Evolutionary conservation across 768 basidiomycete genomes (phyloP).

Genomic region (Phaeolepiota aurea): DNA sequence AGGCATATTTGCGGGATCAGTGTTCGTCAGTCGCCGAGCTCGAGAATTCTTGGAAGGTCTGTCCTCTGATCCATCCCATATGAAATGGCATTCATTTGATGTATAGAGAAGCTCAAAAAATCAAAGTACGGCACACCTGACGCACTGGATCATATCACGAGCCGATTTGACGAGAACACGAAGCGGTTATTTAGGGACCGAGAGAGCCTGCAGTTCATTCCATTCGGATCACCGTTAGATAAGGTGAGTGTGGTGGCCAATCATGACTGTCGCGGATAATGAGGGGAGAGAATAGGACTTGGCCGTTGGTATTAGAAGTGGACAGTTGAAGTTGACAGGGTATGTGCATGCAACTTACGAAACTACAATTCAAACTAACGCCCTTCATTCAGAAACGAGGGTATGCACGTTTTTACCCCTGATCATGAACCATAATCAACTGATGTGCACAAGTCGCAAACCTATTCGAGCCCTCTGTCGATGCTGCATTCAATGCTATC

Average conservation of each 20-base stretch:
- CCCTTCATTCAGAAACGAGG: constrained; percentile 23
- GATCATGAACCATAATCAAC: not conserved
- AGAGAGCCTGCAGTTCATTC: constrained; percentile 61
- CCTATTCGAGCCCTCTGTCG: constrained; percentile 72
- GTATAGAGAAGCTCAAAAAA: constrained; percentile 58
- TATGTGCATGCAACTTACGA: no score
- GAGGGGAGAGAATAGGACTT: constrained; percentile 25
- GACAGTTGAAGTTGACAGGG: constrained; percentile 68
- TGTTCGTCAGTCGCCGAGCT: constrained; percentile 73
- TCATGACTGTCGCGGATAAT: no score
- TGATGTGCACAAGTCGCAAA: constrained; percentile 44
- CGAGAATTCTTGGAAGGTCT: constrained; percentile 64
- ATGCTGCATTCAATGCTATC: constrained; percentile 63
- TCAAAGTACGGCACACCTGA: constrained; percentile 69
- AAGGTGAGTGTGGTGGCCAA: constrained; percentile 30
- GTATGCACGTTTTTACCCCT: constrained; percentile 8
- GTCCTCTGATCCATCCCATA: constrained; percentile 5
- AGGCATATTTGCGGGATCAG: constrained; percentile 78
- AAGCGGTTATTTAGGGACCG: constrained; percentile 70
- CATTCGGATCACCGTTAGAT: constrained; percentile 72
- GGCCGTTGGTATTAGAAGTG: constrained; percentile 60
- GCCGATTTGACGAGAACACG: constrained; percentile 76
- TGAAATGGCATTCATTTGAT: constrained; percentile 1
- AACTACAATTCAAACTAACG: no score
- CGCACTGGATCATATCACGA: constrained; percentile 71